Percentiles rank a stretch among this genome's conserved stretches.
phyloP scores from a whole-genome alignment of 2,329 filamentous ascomycete species.

The Colletotrichum horii region DNA sequence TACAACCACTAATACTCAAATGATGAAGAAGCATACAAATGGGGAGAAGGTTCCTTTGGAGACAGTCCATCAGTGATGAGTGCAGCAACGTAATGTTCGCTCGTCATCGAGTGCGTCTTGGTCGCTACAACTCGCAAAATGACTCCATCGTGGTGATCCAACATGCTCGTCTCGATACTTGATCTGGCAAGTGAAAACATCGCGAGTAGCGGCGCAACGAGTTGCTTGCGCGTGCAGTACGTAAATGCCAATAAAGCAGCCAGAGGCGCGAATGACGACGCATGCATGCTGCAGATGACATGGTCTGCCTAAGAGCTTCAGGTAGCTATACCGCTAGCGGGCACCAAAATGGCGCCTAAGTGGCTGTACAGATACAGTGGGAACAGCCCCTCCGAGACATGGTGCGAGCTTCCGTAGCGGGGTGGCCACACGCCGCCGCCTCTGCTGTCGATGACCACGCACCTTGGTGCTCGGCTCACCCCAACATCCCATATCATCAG shows the following conservation, averaged over 20 bases:
- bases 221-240: conserved; percentile 20
- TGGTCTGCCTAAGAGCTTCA: neutral
- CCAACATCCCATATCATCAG: conserved; percentile 11
- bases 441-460: neutral
- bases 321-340: conserved; percentile 11
- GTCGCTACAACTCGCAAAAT: neutral
- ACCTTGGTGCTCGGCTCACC: neutral
- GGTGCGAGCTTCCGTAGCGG: conserved; percentile 17
- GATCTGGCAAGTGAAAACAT: neutral
- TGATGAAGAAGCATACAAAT: neutral
- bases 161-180: neutral
- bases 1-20: conserved; percentile 8
- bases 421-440: conserved; percentile 5
- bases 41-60: neutral
- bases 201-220: neutral
- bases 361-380: conserved; percentile 17
- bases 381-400: conserved; percentile 18
- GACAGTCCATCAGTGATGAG: neutral
- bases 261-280: conserved; percentile 17
- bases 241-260: neutral
- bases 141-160: neutral
- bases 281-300: conserved; percentile 23
- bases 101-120: neutral
- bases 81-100: neutral
- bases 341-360: neutral